phyloP scores from a whole-genome alignment of 2,329 filamentous ascomycete genomes.

The Chaetomiaceae sp. region DNA sequence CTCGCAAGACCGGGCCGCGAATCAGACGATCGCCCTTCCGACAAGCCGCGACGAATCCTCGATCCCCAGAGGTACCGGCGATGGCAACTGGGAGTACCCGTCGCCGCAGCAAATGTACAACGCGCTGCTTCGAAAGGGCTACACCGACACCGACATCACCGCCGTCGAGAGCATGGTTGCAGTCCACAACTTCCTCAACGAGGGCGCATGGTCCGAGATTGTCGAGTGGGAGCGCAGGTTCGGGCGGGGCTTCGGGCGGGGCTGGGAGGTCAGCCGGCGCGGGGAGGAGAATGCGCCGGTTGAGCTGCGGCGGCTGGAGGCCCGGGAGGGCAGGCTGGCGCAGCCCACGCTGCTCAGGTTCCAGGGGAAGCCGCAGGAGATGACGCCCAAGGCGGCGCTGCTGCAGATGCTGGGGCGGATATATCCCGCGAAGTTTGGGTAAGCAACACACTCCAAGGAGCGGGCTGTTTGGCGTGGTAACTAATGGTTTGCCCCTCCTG shows the following conservation, averaged over 20 bases:
- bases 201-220: constrained; percentile 95
- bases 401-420: constrained; percentile 71
- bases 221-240: constrained; percentile 90
- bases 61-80: constrained; percentile 77
- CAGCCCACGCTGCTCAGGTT: constrained; percentile 77
- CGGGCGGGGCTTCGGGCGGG: constrained; percentile 61
- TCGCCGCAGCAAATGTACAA: constrained; percentile 99
- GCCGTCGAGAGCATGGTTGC: constrained; percentile 96
- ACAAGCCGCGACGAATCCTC: constrained; percentile 78
- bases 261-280: constrained; percentile 66
- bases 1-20: constrained; percentile 68
- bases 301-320: constrained; percentile 33
- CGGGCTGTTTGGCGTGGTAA: no score
- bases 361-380: constrained; percentile 79
- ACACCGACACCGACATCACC: constrained; percentile 87
- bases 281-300: constrained; percentile 58
- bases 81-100: constrained; percentile 92
- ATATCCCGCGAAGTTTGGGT: constrained; percentile 76
- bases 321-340: constrained; percentile 42
- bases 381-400: constrained; percentile 87
- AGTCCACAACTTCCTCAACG: constrained; percentile 96
- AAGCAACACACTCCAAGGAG: constrained; percentile 31
- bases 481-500: neutral
- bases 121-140: constrained; percentile 89
- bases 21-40: constrained; percentile 69